phyloP scores from a whole-genome alignment of 352 stramenopile genomes.

The Globisporangium cylindrosporum region DNA sequence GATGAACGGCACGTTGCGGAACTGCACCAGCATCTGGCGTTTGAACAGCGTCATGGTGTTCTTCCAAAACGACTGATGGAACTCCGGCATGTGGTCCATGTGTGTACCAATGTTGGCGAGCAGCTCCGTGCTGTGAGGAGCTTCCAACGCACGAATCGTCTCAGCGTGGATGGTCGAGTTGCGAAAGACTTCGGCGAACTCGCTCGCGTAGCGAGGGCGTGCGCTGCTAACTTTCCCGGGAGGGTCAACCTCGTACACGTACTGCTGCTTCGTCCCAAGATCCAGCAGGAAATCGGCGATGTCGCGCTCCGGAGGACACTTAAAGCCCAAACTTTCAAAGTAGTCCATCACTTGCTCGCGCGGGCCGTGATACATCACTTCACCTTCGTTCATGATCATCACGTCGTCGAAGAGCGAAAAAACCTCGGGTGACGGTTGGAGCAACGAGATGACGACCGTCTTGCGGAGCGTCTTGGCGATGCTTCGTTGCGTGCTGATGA shows the following conservation, averaged over 20 bases:
- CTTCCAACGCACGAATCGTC: conserved; percentile 15
- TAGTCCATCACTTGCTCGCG: conserved; percentile 16
- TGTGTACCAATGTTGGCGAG: conserved; percentile 22
- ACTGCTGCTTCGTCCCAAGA: conserved; percentile 19
- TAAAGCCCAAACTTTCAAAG: conserved; percentile 18
- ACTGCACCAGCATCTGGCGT: conserved; percentile 58
- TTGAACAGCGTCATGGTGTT: conserved; percentile 23
- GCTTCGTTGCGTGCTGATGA: conserved; percentile 45
- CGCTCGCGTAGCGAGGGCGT: conserved; percentile 17
- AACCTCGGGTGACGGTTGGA: conserved; percentile 70
- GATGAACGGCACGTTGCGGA: conserved; percentile 21
- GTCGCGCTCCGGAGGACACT: conserved; percentile 15
- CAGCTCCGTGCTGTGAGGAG: conserved; percentile 18
- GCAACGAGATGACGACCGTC: conserved; percentile 66
- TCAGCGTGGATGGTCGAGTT: conserved; percentile 20
- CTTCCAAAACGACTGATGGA: conserved; percentile 28
- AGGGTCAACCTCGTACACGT: conserved; percentile 12
- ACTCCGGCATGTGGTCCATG: conserved; percentile 30
- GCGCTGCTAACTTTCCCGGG: not conserved
- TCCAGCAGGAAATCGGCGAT: conserved; percentile 19
- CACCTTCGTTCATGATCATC: conserved; percentile 41
- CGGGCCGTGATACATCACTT: conserved; percentile 38
- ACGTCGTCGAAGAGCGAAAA: conserved; percentile 55
- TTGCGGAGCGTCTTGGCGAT: conserved; percentile 47
- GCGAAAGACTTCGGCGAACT: conserved; percentile 36